phyloP scores from a whole-genome alignment of 805 yeast species.

The Candida tallmaniae region DNA sequence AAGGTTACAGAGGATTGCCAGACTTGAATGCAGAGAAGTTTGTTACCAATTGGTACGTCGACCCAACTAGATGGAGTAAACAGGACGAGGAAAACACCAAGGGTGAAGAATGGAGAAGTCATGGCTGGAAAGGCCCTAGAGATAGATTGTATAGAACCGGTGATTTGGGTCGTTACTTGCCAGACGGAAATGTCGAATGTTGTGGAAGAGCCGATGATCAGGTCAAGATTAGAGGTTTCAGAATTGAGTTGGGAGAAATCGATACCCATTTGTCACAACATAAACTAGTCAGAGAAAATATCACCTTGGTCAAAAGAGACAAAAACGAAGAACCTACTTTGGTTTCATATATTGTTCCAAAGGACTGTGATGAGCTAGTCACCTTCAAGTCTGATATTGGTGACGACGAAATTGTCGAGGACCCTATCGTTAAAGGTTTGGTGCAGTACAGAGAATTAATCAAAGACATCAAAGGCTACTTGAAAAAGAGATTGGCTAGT shows the following conservation, averaged over 20 bases:
- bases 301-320: constrained; percentile 88
- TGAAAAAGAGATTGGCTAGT: constrained; percentile 84
- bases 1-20: constrained; percentile 90
- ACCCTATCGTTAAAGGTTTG: constrained; percentile 73
- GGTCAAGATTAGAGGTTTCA: constrained; percentile 96
- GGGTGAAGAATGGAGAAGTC: constrained; percentile 62
- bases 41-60: constrained; percentile 85
- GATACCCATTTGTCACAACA: constrained; percentile 96
- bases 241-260: constrained; percentile 97
- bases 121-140: constrained; percentile 86
- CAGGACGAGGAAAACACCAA: constrained; percentile 45
- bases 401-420: constrained; percentile 40
- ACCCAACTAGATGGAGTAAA: constrained; percentile 56
- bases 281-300: constrained; percentile 85
- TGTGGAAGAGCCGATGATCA: constrained; percentile 99
- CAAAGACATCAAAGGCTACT: constrained; percentile 67
- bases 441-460: constrained; percentile 72
- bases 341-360: constrained; percentile 88
- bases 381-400: constrained; percentile 49
- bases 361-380: constrained; percentile 40
- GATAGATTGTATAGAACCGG: constrained; percentile 97
- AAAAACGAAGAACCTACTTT: constrained; percentile 89
- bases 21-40: constrained; percentile 86
- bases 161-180: constrained; percentile 92
- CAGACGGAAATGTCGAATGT: constrained; percentile 97